These are phyloP conservation scores for Agastache rugosa DNA, from an alignment of 257 asterid genomes.

Conservation along the genomic window DNA sequence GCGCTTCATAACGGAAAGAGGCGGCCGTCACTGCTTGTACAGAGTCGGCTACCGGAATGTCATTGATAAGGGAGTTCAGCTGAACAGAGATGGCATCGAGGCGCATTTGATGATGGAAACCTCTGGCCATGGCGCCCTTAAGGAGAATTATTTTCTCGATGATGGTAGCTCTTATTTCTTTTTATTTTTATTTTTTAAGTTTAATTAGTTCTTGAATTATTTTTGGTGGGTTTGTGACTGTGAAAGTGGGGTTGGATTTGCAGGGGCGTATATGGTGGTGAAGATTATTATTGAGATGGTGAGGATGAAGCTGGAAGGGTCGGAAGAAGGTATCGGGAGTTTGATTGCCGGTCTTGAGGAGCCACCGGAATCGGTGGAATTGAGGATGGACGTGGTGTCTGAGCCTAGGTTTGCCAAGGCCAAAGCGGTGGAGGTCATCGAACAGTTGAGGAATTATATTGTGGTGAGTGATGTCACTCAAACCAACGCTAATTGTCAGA, in stretches of 20 bases:
- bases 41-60: conserved; percentile 93
- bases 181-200: too few species aligned
- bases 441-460: conserved; percentile 63
- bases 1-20: conserved; percentile 55
- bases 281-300: conserved; percentile 92
- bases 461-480: conserved; percentile 48
- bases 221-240: too few species aligned
- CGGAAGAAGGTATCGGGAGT: conserved; percentile 74
- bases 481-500: neutral
- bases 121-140: conserved; percentile 89
- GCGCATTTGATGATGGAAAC: conserved; percentile 97
- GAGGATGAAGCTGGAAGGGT: conserved; percentile 83
- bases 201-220: too few species aligned
- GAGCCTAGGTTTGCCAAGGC: conserved; percentile 82
- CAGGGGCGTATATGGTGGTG: conserved; percentile 94
- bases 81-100: conserved; percentile 68
- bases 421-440: conserved; percentile 71
- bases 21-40: conserved; percentile 83
- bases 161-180: conserved; percentile 54
- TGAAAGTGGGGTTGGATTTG: neutral
- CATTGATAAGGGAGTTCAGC: conserved; percentile 82
- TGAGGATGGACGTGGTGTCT: conserved; percentile 71
- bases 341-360: conserved; percentile 78
- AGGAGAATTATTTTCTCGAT: conserved; percentile 84
- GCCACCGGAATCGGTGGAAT: conserved; percentile 77